Evolutionary conservation across 768 basidiomycete genomes (phyloP), one percentile per base, ranked within the genome.

Genomic region (Pleurotus pulmonarius): DNA sequence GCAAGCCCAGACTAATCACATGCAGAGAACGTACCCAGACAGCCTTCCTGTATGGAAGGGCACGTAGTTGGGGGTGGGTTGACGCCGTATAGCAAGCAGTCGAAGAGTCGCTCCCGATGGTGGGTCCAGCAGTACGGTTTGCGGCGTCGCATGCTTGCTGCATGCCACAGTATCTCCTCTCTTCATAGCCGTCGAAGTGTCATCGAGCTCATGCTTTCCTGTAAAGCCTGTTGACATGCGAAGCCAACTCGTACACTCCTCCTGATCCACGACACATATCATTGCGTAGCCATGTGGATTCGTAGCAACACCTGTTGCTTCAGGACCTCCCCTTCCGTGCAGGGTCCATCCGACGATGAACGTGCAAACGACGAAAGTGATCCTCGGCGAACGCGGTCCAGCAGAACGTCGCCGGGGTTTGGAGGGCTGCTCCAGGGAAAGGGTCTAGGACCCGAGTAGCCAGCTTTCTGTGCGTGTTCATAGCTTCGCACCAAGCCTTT

Each of bases 341-440:
- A 20, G 37, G 51, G 38, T 16, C 24, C 51, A 29, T n/a, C 39
- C 20, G 18, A n/a, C 34, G 26, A 25, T 12, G 39, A 53, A 12
- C 20, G 7, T 39, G 41, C 48, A 26, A 24, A n/a, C 18, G 24
- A 25, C 51, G 41, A 39, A 53, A 67, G 73, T 64, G 72, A 75
- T 68, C 78, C 77, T 80, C 81, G 83, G 83, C 69, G 71, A 73
- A 73, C 76, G 72, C 65, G 78, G 78, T 62, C 67, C 61, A 65
- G 64, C 75, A 57, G 77, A 83, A 83, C 67, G 48, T 75, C 76
- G 67, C 83, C 83, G 81, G 79, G 75, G 61, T 76, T 76, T 72
- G 74, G 71, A 67, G 48, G 57, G 60, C 55, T 59, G 62, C 57
- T 58, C 66, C 65, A 60, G 60, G 70, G 64, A 68, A 67, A 63